Base-by-base conservation (phyloP, 805 yeast genomes). In the Lachancea dasiensis region DNA sequence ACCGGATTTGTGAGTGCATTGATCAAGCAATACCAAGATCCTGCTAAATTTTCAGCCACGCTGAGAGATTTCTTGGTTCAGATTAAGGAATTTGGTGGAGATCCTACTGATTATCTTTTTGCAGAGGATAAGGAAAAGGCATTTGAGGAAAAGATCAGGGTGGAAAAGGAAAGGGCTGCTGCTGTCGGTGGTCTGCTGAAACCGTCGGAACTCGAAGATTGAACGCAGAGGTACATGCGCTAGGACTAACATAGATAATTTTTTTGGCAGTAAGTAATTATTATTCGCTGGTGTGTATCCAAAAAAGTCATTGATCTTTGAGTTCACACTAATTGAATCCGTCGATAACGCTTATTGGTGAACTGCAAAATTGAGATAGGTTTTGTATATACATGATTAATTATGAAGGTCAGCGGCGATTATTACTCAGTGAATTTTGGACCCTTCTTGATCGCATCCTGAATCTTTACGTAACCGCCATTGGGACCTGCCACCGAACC, bases 11-110 rank as follows among this genome's bases (percentile, higher is more conserved):
- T 92, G 43, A 73, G 74, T 49, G 95, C 87, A 5, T 71, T 92
- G 58, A 75, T 84, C 26, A 62, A 75, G 11, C 79, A 81, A 38
- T 86, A 86, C 56, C 78, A 73, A 42, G 92, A 86, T 52, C 79
- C 79, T 43, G 59, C 62, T 45, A 82, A 77, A 57, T 92, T 92
- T 69, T 80, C 78, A 63, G 86, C 86, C 36, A 81, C 83, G 8
- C 70, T 92, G 51, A 81, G 97, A 64, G 99, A 92, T 65, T 92
- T 92, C 75, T 73, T 92, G 60, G 94, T 92, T 29, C 97, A 92
- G 68, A 85, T 90, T 61, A 89, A 87, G 65, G 95, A 90, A 64
- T 77, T 75, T 56, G 98, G 97, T 43, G 97, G 97, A 21, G 95
- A 86, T 60, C 79, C 95, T 40, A 86, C 95, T 16, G 97, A 89